Evolutionary conservation across 495 filamentous ascomycete species (phyloP).

Genomic region (Apodospora peruviana): DNA sequence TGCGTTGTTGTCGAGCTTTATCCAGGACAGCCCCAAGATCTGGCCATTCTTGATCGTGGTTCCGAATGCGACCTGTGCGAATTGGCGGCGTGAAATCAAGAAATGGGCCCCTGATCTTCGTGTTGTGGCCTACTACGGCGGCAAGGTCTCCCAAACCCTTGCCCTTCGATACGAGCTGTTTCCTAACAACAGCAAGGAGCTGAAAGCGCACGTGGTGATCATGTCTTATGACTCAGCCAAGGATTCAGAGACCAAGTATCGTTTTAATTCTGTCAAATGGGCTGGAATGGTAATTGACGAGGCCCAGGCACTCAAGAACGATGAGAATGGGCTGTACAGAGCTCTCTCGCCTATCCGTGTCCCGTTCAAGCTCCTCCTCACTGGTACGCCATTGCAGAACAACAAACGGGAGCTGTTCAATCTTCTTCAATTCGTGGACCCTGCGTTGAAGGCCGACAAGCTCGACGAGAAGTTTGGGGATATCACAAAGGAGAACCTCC

Average conservation of each 20-base stretch:
- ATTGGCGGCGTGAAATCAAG: conserved; percentile 96
- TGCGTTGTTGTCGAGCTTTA: conserved; percentile 69
- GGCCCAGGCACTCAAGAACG: conserved; percentile 93
- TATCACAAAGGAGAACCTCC: conserved; percentile 73
- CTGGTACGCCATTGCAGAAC: conserved; percentile 90
- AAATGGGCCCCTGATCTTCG: conserved; percentile 82
- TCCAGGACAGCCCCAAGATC: conserved; percentile 64
- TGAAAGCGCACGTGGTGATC: conserved; percentile 86
- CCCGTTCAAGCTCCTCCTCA: conserved; percentile 77
- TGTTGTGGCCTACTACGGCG: conserved; percentile 88
- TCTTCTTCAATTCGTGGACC: conserved; percentile 86
- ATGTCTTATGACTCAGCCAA: conserved; percentile 88
- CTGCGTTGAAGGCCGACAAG: conserved; percentile 54
- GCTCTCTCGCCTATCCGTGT: conserved; percentile 65
- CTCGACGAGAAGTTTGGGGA: conserved; percentile 71
- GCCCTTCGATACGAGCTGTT: conserved; percentile 80
- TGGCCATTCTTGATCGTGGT: conserved; percentile 94
- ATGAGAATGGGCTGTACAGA: conserved; percentile 73
- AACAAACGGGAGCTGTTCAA: conserved; percentile 94
- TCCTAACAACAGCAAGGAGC: conserved; percentile 43
- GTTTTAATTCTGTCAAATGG: conserved; percentile 71
- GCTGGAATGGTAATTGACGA: conserved; percentile 89
- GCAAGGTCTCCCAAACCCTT: conserved; percentile 59
- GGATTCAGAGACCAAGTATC: conserved; percentile 54
- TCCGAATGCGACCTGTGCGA: conserved; percentile 89